Evolutionary conservation across 768 basidiomycete genomes (phyloP).

Genomic region (Fomitopsis pulvina): DNA sequence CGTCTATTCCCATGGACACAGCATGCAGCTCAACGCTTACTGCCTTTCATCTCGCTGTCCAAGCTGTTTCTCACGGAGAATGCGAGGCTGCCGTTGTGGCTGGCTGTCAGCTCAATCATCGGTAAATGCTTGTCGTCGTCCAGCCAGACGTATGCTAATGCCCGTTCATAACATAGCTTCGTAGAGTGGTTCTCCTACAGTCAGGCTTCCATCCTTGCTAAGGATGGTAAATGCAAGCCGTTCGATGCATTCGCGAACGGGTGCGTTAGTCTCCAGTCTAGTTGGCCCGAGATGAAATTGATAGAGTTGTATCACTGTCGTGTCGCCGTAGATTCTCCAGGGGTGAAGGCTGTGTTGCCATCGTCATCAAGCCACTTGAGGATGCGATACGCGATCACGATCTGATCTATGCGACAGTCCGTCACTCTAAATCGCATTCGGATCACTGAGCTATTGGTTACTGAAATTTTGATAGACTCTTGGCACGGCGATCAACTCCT

Average conservation of each 20-base stretch:
- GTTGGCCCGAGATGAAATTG: no score
- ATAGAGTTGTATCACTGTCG: neutral
- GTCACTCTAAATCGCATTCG: no score
- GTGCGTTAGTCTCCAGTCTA: no score
- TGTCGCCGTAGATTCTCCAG: constrained; percentile 33
- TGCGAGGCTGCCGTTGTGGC: constrained; percentile 43
- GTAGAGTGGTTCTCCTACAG: constrained; percentile 32
- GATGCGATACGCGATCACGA: constrained; percentile 33
- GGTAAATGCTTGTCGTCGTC: constrained; percentile 20
- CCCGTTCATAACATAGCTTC: constrained; percentile 18
- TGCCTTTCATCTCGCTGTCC: constrained; percentile 43
- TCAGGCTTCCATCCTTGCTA: constrained; percentile 31
- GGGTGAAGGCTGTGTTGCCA: constrained; percentile 31
- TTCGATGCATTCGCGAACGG: constrained; percentile 39
- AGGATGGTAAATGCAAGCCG: constrained; percentile 37
- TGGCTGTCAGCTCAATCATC: constrained; percentile 34
- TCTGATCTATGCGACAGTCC: constrained; percentile 34
- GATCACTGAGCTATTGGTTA: no score
- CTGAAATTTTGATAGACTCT: constrained; percentile 24
- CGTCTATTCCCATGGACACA: constrained; percentile 43
- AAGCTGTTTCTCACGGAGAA: constrained; percentile 36
- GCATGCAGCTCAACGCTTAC: constrained; percentile 42
- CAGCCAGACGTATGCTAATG: neutral
- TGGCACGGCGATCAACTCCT: constrained; percentile 32
- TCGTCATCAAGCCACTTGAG: constrained; percentile 35